Evolutionary conservation across 768 basidiomycete species (phyloP).

Genomic region (Serpula lacrymans): DNA sequence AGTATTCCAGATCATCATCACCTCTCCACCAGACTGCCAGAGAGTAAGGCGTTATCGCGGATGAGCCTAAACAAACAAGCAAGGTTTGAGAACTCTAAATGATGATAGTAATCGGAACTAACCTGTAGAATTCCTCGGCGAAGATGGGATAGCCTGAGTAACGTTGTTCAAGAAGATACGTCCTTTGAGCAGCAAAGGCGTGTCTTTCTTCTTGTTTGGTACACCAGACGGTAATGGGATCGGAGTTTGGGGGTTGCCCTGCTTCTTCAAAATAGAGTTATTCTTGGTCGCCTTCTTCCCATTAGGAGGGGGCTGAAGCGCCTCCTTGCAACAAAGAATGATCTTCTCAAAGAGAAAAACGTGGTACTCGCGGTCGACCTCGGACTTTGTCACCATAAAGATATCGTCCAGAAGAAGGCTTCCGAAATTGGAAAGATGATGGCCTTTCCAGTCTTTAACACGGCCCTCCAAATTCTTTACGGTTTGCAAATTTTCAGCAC

Average conservation of each 20-base stretch:
- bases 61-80: slow-evolving; percentile 35
- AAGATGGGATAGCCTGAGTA: slow-evolving; percentile 67
- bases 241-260: slow-evolving; percentile 45
- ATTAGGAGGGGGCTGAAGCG: slow-evolving; percentile 51
- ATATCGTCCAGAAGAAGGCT: slow-evolving; percentile 92
- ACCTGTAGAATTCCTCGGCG: slow-evolving; percentile 60
- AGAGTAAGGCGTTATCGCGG: slow-evolving; percentile 60
- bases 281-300: slow-evolving; percentile 76
- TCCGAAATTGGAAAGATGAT: slow-evolving; percentile 92
- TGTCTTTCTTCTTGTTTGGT: slow-evolving; percentile 68
- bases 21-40: slow-evolving; percentile 94
- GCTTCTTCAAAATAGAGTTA: slow-evolving; percentile 88
- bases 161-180: slow-evolving; percentile 97
- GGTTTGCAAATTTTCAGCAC: slow-evolving; percentile 87
- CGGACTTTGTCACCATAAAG: slow-evolving; percentile 93
- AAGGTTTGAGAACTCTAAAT: not conserved
- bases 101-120: slow-evolving; percentile 24
- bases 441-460: slow-evolving; percentile 99
- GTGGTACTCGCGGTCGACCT: slow-evolving; percentile 96
- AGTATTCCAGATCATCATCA: slow-evolving; percentile 89
- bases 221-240: slow-evolving; percentile 47
- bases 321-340: slow-evolving; percentile 98
- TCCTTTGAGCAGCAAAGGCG: slow-evolving; percentile 87
- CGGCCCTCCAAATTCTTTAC: slow-evolving; percentile 81
- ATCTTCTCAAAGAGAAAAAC: slow-evolving; percentile 99